Conservation (phyloP, 306 rosid species). For the Quercus wislizeni region DNA sequence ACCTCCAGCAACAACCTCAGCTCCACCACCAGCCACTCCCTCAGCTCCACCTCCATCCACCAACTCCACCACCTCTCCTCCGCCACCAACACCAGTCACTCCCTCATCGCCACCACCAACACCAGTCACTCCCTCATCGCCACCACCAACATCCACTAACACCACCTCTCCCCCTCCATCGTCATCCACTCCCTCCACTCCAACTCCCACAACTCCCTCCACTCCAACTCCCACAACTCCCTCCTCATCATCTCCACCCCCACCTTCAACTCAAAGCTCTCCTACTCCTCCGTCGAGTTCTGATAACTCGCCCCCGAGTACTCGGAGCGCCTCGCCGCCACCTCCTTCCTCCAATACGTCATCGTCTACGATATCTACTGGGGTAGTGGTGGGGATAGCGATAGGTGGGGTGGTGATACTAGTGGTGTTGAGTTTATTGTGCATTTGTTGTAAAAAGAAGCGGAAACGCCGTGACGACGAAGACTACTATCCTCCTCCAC, state of each 20-base stretch:
- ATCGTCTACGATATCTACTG: conserved; percentile 40
- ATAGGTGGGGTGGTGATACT: conserved; percentile 64
- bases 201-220: background rate
- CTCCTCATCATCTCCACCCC: conserved; percentile 24
- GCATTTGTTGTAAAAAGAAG: conserved; percentile 72
- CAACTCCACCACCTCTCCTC: conserved; percentile 19
- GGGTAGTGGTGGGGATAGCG: conserved; percentile 67
- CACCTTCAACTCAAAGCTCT: conserved; percentile 34
- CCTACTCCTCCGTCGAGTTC: conserved; percentile 36
- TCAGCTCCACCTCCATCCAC: conserved; percentile 34
- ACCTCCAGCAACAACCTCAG: conserved; percentile 26
- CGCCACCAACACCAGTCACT: conserved; percentile 35
- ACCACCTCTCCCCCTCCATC: background rate
- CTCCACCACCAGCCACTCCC: conserved; percentile 34
- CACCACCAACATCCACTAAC: conserved; percentile 2
- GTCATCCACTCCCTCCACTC: background rate
- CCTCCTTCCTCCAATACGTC: background rate
- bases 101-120: conserved; percentile 20
- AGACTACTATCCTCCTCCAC: conserved; percentile 49
- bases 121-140: conserved; percentile 25
- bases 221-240: conserved; percentile 8
- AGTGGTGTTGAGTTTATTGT: conserved; percentile 48
- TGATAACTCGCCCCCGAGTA: background rate
- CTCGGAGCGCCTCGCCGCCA: background rate
- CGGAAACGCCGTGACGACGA: conserved; percentile 62